These are phyloP conservation scores for Gracilaria caudata DNA, from an alignment of 23 red algal genomes.

Conservation along the genomic window DNA sequence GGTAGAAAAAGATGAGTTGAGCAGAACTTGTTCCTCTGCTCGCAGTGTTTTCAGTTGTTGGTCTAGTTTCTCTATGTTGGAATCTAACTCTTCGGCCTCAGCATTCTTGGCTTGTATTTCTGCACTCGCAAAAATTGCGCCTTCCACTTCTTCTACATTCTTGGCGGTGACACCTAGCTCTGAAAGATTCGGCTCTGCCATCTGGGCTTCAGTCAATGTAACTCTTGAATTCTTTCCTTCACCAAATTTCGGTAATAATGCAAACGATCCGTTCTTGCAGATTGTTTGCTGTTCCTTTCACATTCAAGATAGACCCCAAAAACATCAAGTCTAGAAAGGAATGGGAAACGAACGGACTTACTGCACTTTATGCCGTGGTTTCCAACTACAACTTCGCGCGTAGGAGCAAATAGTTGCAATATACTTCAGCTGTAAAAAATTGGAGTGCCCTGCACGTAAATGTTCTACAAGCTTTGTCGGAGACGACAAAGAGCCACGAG, in stretches of 20 bases:
- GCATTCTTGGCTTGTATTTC: conserved; percentile 28
- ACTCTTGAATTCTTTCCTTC: background rate
- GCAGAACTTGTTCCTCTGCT: conserved; percentile 8
- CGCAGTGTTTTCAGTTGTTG: conserved; percentile 12
- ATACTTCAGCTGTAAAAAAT: background rate
- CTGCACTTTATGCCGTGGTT: background rate
- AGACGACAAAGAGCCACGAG: too few relatives aligned
- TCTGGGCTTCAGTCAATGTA: background rate
- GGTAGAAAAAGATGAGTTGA: conserved; percentile 8
- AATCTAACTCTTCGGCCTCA: conserved; percentile 30
- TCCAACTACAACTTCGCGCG: background rate
- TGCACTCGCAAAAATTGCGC: conserved; percentile 30
- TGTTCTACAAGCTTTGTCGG: too few relatives aligned
- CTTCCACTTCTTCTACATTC: conserved; percentile 46
- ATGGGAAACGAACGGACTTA: background rate
- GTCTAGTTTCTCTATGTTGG: conserved; percentile 9
- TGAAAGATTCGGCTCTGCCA: conserved; percentile 47
- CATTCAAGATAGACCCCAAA: background rate
- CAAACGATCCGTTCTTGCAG: too few relatives aligned
- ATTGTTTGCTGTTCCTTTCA: background rate
- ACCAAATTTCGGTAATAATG: background rate
- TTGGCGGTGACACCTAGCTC: conserved; percentile 44
- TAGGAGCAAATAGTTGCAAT: too few relatives aligned
- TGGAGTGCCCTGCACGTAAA: too few relatives aligned
- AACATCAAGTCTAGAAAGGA: background rate